Base-by-base conservation (phyloP, 129 eudicot genomes). In the Smallanthus sonchifolius region DNA sequence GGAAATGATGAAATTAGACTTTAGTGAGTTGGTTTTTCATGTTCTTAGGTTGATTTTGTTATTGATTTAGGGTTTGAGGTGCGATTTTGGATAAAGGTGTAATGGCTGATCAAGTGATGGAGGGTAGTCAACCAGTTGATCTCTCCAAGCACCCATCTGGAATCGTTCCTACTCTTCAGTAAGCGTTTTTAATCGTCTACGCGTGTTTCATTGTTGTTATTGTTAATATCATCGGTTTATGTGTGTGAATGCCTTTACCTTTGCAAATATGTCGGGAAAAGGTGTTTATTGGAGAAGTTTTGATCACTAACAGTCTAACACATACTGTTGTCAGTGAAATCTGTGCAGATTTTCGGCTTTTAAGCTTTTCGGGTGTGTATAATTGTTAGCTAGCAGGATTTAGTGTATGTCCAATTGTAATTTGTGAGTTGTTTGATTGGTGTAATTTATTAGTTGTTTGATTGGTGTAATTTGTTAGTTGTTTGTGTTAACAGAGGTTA, bases 141-240 rank as follows among this genome's bases (percentile, higher is more conserved):
- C 84, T 87, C 61, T 65, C 89, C 30, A 92, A 87, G 84, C 97
- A 89, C 61, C 97, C 97, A 16, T 89, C 97, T 70, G 97, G 97
- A 42, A 89, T 92, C 19, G 87, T 92, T 36, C 97, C 97, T 75
- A 92, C 92, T 39, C 96, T 89, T 38, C 97, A 89, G 97, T 92
- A 85, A 87, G 7, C 30, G 30, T 24, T 24, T 24, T 24, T 24
- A 0, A 6, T 54, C 1, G 11, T 52, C 4, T 52, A n/a, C 17
- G 59, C 4, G 87, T 52, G 19, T 10, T 20, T 40, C 65, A 42
- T 7, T 52, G 2, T 9, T 16, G 13, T 56, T 54, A 24, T 66
- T 2, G 10, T 66, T 24, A 10, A 42, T 36, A 62, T 36, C 65
- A 44, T 54, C 28, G 47, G 14, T 64, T 20, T 8, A 5, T 69